Evolutionary conservation across 768 basidiomycete species (phyloP).

Genomic region (Suillus tomentosus): DNA sequence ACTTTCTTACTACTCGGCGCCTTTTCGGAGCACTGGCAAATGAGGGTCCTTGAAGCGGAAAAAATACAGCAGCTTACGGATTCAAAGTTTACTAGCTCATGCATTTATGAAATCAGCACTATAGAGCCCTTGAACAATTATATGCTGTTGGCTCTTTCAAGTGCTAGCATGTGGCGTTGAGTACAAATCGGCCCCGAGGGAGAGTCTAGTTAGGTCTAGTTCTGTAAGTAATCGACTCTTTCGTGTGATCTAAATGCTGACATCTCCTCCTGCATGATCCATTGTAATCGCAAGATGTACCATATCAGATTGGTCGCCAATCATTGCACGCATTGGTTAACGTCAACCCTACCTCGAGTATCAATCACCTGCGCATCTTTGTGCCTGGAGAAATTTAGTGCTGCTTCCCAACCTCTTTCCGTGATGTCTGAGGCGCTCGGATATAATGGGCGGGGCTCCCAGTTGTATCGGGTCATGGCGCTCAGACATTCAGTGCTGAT

Average conservation of each 20-base stretch:
- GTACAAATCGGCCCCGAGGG: background rate
- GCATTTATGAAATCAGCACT: too few relatives aligned
- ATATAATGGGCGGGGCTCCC: too few relatives aligned
- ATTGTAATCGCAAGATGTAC: background rate
- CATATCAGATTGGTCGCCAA: background rate
- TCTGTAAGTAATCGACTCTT: background rate
- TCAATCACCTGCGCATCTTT: background rate
- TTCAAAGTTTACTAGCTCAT: too few relatives aligned
- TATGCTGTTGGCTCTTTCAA: too few relatives aligned
- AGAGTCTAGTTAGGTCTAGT: background rate
- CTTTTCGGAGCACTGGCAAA: too few relatives aligned
- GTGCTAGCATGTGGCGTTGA: too few relatives aligned
- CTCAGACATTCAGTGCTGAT: background rate
- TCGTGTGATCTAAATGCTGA: background rate
- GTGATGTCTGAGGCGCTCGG: background rate
- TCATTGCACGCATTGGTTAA: background rate
- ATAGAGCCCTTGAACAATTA: too few relatives aligned
- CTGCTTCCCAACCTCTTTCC: background rate
- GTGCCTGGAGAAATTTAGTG: background rate
- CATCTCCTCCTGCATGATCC: background rate
- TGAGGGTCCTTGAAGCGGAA: too few relatives aligned
- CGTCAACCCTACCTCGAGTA: background rate
- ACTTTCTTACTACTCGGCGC: too few relatives aligned
- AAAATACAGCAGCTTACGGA: too few relatives aligned
- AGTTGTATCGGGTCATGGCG: background rate